Conservation (phyloP, 345 rosid species). For the Combretum micranthum region DNA sequence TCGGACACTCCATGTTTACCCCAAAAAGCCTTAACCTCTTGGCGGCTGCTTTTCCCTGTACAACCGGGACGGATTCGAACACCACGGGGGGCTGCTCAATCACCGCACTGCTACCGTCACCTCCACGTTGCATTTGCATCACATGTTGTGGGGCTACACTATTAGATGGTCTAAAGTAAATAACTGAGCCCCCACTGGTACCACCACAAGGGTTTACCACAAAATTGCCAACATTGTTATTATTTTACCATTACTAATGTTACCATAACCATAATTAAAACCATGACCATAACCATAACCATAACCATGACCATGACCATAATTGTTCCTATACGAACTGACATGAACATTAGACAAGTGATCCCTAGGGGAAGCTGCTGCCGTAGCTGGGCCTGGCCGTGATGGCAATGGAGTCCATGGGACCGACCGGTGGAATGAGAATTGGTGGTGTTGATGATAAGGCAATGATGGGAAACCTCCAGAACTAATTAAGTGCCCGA, state of each 20-base stretch:
- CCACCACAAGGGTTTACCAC: slow-evolving; percentile 18
- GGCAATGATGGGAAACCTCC: background rate
- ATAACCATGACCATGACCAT: slow-evolving; percentile 10
- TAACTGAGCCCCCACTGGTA: slow-evolving; percentile 14
- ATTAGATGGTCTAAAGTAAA: slow-evolving; percentile 23
- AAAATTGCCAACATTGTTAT: background rate
- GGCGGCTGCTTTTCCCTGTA: slow-evolving; percentile 50
- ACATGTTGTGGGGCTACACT: slow-evolving; percentile 21
- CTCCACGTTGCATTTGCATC: slow-evolving; percentile 9
- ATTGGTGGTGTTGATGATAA: slow-evolving; percentile 16
- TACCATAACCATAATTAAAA: slow-evolving; percentile 20
- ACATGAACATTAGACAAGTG: slow-evolving; percentile 14
- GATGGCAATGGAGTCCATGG: slow-evolving; percentile 45
- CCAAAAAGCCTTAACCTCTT: slow-evolving; percentile 87
- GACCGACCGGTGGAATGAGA: slow-evolving; percentile 14
- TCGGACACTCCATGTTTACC: slow-evolving; percentile 86
- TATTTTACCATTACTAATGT: slow-evolving; percentile 7
- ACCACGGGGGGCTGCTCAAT: slow-evolving; percentile 24
- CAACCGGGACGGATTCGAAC: slow-evolving; percentile 57
- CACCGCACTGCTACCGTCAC: slow-evolving; percentile 19
- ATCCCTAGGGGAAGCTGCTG: slow-evolving; percentile 9
- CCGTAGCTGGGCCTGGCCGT: slow-evolving; percentile 24
- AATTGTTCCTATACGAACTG: slow-evolving; percentile 13
- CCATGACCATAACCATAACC: too few species aligned
- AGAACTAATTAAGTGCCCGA: slow-evolving; percentile 2